Evolutionary conservation across 257 asterid genomes (phyloP).

Genomic region (Verbascum thapsus): DNA sequence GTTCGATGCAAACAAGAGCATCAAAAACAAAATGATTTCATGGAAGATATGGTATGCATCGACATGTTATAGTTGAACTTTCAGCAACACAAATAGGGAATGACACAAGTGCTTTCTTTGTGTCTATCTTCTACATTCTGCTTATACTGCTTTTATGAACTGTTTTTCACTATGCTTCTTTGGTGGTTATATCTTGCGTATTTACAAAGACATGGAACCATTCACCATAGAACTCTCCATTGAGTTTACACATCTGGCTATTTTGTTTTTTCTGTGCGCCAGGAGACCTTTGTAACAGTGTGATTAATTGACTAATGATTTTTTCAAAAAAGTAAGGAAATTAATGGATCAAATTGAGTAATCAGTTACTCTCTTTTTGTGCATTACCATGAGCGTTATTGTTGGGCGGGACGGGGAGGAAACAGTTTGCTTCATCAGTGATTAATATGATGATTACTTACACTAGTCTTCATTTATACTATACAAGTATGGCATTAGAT

Average conservation of each 20-base stretch:
- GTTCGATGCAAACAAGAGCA: conserved; percentile 11
- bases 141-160: background rate
- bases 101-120: conserved; percentile 13
- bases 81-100: background rate
- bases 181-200: conserved; percentile 21
- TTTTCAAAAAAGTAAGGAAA: background rate
- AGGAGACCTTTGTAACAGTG: conserved; percentile 5
- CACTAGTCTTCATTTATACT: conserved; percentile 24
- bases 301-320: background rate
- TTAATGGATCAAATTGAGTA: conserved; percentile 4
- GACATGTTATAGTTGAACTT: background rate
- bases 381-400: conserved; percentile 20
- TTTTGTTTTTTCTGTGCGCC: conserved; percentile 4
- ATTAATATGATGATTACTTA: too few relatives aligned
- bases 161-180: conserved; percentile 9
- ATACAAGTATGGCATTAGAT: conserved; percentile 22
- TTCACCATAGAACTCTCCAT: conserved; percentile 4
- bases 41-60: background rate
- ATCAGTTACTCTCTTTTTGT: conserved; percentile 15
- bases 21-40: conserved; percentile 18
- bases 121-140: conserved; percentile 15
- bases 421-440: background rate
- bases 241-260: too few relatives aligned
- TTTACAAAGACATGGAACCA: background rate
- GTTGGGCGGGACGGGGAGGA: conserved; percentile 7